phyloP scores from a whole-genome alignment of 2,329 filamentous ascomycete species.

The Pseudogymnoascus sp. region DNA sequence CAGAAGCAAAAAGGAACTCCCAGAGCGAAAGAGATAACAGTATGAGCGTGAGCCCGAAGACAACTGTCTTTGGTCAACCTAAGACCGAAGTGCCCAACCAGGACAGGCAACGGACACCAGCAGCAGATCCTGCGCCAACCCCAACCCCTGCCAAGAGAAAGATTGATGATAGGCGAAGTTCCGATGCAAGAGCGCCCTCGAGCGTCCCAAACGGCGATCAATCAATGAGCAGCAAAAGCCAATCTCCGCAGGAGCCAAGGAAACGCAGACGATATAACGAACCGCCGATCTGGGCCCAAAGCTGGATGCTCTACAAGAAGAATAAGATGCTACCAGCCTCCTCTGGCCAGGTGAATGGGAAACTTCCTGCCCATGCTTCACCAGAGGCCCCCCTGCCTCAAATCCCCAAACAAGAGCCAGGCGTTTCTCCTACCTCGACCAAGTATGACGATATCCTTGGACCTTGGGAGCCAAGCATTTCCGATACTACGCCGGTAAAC shows the following conservation, averaged over 20 bases:
- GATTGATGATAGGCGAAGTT: slow-evolving; percentile 34
- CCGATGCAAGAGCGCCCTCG: slow-evolving; percentile 20
- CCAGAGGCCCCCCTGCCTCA: slow-evolving; percentile 10
- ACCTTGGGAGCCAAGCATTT: slow-evolving; percentile 61
- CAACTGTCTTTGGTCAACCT: slow-evolving; percentile 38
- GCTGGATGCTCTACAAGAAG: slow-evolving; percentile 14
- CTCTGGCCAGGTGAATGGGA: slow-evolving; percentile 18
- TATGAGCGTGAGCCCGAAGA: slow-evolving; percentile 73
- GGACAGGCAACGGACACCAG: slow-evolving; percentile 25
- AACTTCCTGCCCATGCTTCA: slow-evolving; percentile 13
- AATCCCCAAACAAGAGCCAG: slow-evolving; percentile 14
- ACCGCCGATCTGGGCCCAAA: slow-evolving; percentile 41
- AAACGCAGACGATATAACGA: slow-evolving; percentile 36
- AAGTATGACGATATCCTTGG: slow-evolving; percentile 33
- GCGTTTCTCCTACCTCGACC: slow-evolving; percentile 3
- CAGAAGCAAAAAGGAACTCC: slow-evolving; percentile 36
- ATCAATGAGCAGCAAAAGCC: background rate
- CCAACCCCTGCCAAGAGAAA: slow-evolving; percentile 41
- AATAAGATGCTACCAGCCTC: slow-evolving; percentile 18
- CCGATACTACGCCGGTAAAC: slow-evolving; percentile 62
- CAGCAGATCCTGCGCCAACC: slow-evolving; percentile 31
- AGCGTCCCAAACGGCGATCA: slow-evolving; percentile 18
- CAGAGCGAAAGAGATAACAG: slow-evolving; percentile 60
- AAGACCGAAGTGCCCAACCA: slow-evolving; percentile 18
- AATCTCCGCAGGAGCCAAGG: slow-evolving; percentile 6